These are phyloP conservation scores for Striga hermonthica DNA, from an alignment of 305 asterid genomes.

Conservation along the genomic window DNA sequence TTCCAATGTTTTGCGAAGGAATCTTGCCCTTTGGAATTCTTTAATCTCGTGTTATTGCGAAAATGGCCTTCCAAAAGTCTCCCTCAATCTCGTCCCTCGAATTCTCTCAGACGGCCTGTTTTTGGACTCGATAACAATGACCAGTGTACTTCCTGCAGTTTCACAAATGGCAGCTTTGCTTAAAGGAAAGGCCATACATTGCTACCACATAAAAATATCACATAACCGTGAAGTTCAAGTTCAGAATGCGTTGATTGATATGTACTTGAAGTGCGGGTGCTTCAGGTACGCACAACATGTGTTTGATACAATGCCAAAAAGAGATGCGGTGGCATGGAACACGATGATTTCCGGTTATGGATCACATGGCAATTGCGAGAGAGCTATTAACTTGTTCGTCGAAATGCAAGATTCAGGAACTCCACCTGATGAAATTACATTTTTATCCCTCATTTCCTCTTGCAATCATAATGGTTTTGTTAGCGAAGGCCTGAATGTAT, in stretches of 20 bases:
- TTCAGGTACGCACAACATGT: constrained; percentile 48
- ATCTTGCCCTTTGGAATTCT: constrained; percentile 75
- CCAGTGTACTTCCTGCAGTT: constrained; percentile 57
- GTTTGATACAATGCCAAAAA: constrained; percentile 41
- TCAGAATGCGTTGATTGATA: constrained; percentile 59
- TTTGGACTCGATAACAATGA: constrained; percentile 61
- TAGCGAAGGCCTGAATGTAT: constrained; percentile 53
- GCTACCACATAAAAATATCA: constrained; percentile 46
- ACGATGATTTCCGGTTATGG: constrained; percentile 80
- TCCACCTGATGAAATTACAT: constrained; percentile 67
- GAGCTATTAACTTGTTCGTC: constrained; percentile 52
- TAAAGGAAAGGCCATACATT: constrained; percentile 65
- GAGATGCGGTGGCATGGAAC: constrained; percentile 69
- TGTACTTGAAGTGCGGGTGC: constrained; percentile 81
- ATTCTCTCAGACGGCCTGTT: constrained; percentile 47
- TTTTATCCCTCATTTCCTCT: constrained; percentile 68
- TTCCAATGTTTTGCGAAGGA: constrained; percentile 43
- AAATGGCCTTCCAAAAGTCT: constrained; percentile 51
- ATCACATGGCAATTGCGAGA: constrained; percentile 60
- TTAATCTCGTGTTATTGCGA: constrained; percentile 63
- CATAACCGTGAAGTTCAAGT: constrained; percentile 52
- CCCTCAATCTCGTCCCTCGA: constrained; percentile 57
- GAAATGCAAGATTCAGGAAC: constrained; percentile 55
- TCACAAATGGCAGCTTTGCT: constrained; percentile 62
- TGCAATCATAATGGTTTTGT: constrained; percentile 79